Percentiles rank a stretch among this genome's conserved stretches.
Conservation (phyloP, 176 grass and related monocot genomes). For the Urochloa ruziziensis region DNA sequence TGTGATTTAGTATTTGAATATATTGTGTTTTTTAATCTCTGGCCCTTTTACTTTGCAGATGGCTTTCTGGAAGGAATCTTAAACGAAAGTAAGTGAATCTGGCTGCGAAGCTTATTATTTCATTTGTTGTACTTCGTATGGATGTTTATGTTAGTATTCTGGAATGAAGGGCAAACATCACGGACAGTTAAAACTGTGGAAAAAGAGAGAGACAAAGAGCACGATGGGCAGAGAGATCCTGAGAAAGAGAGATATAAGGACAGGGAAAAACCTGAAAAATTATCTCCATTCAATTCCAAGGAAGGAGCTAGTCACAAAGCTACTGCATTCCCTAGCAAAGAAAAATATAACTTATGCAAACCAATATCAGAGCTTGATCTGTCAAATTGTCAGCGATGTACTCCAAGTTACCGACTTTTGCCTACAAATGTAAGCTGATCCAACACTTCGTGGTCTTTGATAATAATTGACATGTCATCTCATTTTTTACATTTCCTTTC, state of each 20-base stretch:
- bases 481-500: neutral
- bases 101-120: neutral
- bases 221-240: constrained; percentile 49
- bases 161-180: constrained; percentile 43
- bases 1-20: neutral
- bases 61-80: constrained; percentile 74
- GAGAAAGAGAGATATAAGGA: constrained; percentile 73
- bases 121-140: neutral
- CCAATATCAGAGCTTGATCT: constrained; percentile 95
- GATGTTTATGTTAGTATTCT: constrained; percentile 36
- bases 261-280: constrained; percentile 48
- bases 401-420: constrained; percentile 90
- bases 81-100: constrained; percentile 56
- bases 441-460: neutral
- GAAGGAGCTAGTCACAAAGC: constrained; percentile 57
- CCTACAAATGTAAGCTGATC: constrained; percentile 73
- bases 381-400: constrained; percentile 81
- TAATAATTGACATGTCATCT: constrained; percentile 4
- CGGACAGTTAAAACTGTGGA: constrained; percentile 51
- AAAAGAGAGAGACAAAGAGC: constrained; percentile 47
- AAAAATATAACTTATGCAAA: constrained; percentile 84
- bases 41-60: constrained; percentile 34
- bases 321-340: constrained; percentile 54
- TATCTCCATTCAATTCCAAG: constrained; percentile 32
- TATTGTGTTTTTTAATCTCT: constrained; percentile 3